Evolutionary conservation across 805 yeast species (phyloP).

Genomic region (Grigorovia jiainica): DNA sequence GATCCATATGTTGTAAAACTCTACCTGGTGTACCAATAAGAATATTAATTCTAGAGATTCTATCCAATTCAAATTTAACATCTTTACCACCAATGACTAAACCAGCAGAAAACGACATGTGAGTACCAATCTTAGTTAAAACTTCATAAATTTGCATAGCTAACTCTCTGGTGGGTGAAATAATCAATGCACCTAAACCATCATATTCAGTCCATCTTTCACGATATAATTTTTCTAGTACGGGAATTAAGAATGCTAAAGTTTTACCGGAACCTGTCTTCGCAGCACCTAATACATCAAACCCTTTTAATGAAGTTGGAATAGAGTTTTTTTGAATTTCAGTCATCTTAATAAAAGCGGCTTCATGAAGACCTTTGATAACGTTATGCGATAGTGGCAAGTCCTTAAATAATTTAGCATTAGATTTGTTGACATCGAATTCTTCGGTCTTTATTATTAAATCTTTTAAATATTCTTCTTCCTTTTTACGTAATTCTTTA

Average conservation of each 20-base stretch:
- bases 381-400: constrained; percentile 66
- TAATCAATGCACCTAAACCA: constrained; percentile 80
- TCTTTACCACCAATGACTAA: constrained; percentile 91
- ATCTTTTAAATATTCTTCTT: constrained; percentile 29
- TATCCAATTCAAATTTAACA: constrained; percentile 67
- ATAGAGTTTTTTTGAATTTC: constrained; percentile 79
- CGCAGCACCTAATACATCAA: constrained; percentile 81
- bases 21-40: constrained; percentile 90
- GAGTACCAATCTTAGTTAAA: constrained; percentile 66
- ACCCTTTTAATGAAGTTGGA: constrained; percentile 63
- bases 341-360: constrained; percentile 74
- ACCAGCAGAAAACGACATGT: constrained; percentile 75
- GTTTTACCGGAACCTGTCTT: constrained; percentile 84
- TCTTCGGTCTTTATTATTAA: constrained; percentile 46
- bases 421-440: constrained; percentile 36
- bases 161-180: constrained; percentile 87
- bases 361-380: constrained; percentile 59
- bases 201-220: constrained; percentile 73
- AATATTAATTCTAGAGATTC: constrained; percentile 71
- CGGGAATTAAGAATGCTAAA: constrained; percentile 74
- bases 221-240: constrained; percentile 57
- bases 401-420: constrained; percentile 52
- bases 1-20: constrained; percentile 82
- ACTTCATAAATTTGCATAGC: constrained; percentile 90
- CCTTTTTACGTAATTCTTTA: constrained; percentile 31